Percentiles rank a stretch among this genome's conserved stretches.
These are phyloP conservation scores for Caloboletus inedulis DNA, from an alignment of 1,284 basidiomycete genomes.

Conservation along the genomic window DNA sequence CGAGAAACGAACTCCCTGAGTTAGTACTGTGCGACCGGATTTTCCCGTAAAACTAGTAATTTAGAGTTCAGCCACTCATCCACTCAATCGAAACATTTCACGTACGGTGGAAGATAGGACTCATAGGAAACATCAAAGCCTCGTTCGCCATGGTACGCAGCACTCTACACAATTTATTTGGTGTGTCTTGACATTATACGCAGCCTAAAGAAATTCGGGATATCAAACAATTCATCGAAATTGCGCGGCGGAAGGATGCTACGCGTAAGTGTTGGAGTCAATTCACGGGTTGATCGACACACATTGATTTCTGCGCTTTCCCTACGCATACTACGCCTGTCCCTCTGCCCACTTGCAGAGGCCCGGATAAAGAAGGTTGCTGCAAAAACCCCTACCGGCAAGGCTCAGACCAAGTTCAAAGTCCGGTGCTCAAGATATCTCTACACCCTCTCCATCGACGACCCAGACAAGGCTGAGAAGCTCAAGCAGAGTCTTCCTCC, in stretches of 20 bases:
- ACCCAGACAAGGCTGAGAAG: slow-evolving; percentile 99
- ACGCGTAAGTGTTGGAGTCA: slow-evolving; percentile 47
- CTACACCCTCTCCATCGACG: slow-evolving; percentile 94
- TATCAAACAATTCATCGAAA: slow-evolving; percentile 99
- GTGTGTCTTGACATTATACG: slow-evolving; percentile 7
- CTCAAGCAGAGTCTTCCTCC: slow-evolving; percentile 95
- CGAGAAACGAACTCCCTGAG: background rate
- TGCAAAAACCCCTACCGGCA: slow-evolving; percentile 64
- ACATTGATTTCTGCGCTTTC: background rate
- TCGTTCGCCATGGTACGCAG: slow-evolving; percentile 27
- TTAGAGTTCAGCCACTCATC: slow-evolving; percentile 35
- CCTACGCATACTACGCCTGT: background rate
- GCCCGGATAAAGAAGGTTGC: slow-evolving; percentile 95
- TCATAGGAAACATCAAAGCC: slow-evolving; percentile 2
- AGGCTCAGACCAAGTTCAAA: slow-evolving; percentile 97
- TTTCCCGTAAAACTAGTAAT: slow-evolving; percentile 27
- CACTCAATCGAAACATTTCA: background rate
- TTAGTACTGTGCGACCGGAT: background rate
- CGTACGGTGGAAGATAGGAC: background rate
- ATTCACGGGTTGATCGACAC: slow-evolving; percentile 16
- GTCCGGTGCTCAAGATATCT: slow-evolving; percentile 96
- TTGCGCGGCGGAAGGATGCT: slow-evolving; percentile 88
- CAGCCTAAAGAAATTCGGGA: slow-evolving; percentile 98
- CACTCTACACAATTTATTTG: background rate
- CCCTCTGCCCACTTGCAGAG: slow-evolving; percentile 45